Conservation (phyloP, 495 filamentous ascomycete species). For the Neurospora sp. region DNA sequence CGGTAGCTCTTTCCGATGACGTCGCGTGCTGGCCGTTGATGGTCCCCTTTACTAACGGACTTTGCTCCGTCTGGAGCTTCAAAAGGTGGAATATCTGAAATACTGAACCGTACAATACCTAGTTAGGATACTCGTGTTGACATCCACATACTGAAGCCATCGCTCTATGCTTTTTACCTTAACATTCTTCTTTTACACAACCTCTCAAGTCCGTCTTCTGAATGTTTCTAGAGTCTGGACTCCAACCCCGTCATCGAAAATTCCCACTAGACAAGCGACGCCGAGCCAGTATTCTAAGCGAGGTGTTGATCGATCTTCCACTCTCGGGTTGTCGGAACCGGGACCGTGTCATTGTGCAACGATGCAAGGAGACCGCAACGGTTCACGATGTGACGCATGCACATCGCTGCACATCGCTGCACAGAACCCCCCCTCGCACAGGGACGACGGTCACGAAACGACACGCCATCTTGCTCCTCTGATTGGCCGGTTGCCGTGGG, state of each 20-base stretch:
- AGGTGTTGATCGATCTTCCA: neutral
- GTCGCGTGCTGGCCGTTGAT: neutral
- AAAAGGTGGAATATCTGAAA: neutral
- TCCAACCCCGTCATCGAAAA: neutral
- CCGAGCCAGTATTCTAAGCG: neutral
- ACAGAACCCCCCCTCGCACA: neutral
- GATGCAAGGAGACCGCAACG: neutral
- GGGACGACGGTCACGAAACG: neutral
- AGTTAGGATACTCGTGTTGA: no score
- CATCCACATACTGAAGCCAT: neutral
- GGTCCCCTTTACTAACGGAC: neutral
- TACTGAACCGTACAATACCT: neutral
- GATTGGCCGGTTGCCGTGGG: constrained; percentile 5
- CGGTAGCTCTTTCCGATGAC: neutral
- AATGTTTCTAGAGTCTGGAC: neutral
- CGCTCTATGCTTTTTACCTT: neutral
- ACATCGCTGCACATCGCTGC: neutral
- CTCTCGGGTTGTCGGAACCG: neutral
- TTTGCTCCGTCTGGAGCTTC: neutral
- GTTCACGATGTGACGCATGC: neutral
- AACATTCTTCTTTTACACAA: neutral
- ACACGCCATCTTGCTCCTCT: neutral
- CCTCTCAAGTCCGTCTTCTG: neutral
- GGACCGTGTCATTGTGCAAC: neutral
- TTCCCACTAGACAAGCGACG: neutral